Conservation (phyloP, 805 yeast genomes). For the Ogataea sp. region DNA sequence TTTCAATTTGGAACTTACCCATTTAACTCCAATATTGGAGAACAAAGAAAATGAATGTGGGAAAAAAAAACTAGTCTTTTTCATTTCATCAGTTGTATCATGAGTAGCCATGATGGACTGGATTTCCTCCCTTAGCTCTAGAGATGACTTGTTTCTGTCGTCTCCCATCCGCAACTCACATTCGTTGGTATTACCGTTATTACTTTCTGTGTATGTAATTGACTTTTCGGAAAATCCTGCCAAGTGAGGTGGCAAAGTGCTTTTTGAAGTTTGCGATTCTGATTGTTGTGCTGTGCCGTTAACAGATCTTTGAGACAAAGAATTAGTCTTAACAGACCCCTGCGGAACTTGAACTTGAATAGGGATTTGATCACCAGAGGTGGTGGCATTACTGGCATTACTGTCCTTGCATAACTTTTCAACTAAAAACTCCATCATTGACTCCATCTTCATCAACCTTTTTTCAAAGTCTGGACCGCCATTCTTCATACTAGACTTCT, state of each 20-base stretch:
- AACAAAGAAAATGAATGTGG: conserved; percentile 31
- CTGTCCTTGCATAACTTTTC: background rate
- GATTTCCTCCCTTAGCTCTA: conserved; percentile 1
- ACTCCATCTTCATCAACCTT: conserved; percentile 26
- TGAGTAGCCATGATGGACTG: conserved; percentile 12
- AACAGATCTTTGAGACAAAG: no score
- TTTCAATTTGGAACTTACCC: conserved; percentile 24
- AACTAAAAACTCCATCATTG: conserved; percentile 19
- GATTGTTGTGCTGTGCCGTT: no score
- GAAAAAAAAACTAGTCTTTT: conserved; percentile 11
- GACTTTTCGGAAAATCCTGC: no score
- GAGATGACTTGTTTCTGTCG: conserved; percentile 1
- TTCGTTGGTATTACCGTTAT: no score
- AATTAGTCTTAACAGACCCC: no score
- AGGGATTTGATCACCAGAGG: no score
- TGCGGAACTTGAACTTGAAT: no score
- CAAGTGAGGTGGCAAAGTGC: no score
- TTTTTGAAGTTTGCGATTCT: no score
- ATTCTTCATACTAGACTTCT: background rate
- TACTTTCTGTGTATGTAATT: no score
- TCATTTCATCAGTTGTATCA: conserved; percentile 14
- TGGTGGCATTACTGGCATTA: no score
- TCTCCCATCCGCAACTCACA: no score
- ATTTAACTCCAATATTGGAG: conserved; percentile 30
- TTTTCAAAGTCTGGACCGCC: conserved; percentile 13